Evolutionary conservation across 1,139 yeast genomes (phyloP).

Genomic region (Sugiyamaella xylanicola): DNA sequence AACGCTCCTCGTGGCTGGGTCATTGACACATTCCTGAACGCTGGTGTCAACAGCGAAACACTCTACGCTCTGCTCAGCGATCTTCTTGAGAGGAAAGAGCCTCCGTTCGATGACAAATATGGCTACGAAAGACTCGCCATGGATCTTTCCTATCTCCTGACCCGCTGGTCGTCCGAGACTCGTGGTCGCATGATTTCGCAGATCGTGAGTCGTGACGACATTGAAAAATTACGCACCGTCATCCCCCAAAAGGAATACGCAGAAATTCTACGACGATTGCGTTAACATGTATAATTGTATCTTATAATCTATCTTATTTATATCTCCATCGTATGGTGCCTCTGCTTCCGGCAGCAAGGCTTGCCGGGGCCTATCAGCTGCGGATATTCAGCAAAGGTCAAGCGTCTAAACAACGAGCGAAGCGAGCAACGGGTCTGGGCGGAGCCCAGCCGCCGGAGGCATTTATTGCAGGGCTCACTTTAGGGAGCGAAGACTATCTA

Average conservation of each 20-base stretch:
- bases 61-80: conserved; percentile 68
- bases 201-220: conserved; percentile 17
- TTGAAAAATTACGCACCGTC: conserved; percentile 19
- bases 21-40: conserved; percentile 69
- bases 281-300: conserved; percentile 1
- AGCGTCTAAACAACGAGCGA: no score
- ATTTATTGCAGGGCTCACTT: no score
- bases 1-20: conserved; percentile 55
- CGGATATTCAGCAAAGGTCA: no score
- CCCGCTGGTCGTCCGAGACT: conserved; percentile 32
- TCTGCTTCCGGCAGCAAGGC: background rate
- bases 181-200: conserved; percentile 20
- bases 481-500: no score
- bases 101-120: conserved; percentile 39
- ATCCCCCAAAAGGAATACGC: conserved; percentile 21
- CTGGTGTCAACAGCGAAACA: conserved; percentile 74
- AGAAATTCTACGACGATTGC: conserved; percentile 19
- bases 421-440: no score
- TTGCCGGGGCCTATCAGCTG: no score
- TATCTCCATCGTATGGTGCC: background rate
- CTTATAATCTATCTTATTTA: conserved; percentile 3
- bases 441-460: no score
- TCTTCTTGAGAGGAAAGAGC: conserved; percentile 55
- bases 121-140: conserved; percentile 34
- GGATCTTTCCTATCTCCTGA: conserved; percentile 36